Evolutionary conservation across 164 flowering plant species (phyloP), one percentile per base, ranked within the genome.

Genomic region (Sedum album): DNA sequence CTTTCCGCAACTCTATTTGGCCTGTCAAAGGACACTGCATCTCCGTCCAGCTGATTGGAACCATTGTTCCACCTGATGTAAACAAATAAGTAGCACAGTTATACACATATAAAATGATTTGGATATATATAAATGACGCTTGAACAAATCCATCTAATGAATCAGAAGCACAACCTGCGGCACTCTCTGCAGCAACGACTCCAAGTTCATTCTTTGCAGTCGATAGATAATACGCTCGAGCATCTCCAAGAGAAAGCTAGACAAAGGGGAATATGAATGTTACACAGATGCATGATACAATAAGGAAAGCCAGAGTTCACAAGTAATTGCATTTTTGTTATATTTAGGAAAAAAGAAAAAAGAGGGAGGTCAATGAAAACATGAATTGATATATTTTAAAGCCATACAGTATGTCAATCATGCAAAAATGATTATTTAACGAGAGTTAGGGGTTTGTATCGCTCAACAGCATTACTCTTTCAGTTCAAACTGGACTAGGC

Each of bases 181-280:
- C 53, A 73, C 99, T 95, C 80, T 92, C 96, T 61, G 99, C 99
- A 41, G 97, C 88, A 31, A 95, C 90, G 70, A 95, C 97, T 69
- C 99, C 99, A 26, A 92, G 81, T 73, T 91, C 99, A 80, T 90
- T 87, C 82, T 88, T 85, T 26, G 97, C 96, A 72, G 97, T 94
- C 51, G 97, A 91, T 57, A 94, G 83, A 77, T 85, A 80, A 77
- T 94, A 91, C 25, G 99, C 96, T 41, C 97, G 85, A 39, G 99
- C 96, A 87, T 94, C 99, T 60, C 99, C 99, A 76, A 94, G 96
- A 18, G 99, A 94, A 25, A 94, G 88, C 99, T 94, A 70, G 57
- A 26, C n/a, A 49, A 69, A 25, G n/a, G n/a, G n/a, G n/a, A n/a
- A n/a, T n/a, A n/a, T n/a, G n/a, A n/a, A n/a, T n/a, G n/a, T n/a